Evolutionary conservation across 2,329 filamentous ascomycete genomes (phyloP), one percentile per base, ranked within the genome.

Genomic region (Ceratocystiopsis minuta): DNA sequence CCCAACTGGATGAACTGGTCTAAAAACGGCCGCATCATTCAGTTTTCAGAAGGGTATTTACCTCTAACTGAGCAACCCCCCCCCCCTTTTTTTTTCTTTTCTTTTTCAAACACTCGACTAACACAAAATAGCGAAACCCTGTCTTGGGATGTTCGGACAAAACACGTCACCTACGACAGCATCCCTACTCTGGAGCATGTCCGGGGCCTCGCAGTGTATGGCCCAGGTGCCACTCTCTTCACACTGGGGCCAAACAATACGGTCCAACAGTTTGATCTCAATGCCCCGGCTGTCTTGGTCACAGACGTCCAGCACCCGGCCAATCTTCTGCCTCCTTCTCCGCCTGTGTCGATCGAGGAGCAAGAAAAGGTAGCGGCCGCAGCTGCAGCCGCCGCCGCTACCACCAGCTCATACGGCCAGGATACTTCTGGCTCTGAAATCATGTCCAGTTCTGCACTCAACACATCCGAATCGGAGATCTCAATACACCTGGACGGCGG

Each of bases 1-100:
- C 80, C 83, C 34, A 94, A 93, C 56, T 98, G 90, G 90, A 87
- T 95, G 67, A 81, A 78, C 16, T 98, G 90, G 90, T 96, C 90
- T 0, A 96, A 95, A 62, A 96, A 94, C 63, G 90, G 90, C 34
- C 80, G 87, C 50, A 86, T 98, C 49, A 77, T 98, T 48, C 90
- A 98, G 60, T 87, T 78, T 59, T 81, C 83, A 6, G 85, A 95
- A 60, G 77, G 79, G 87, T 94, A 67, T 64, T 83, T 74, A 28
- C 13, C 15, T 13, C 11, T 6, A 20, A 20, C 20, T 20, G 20
- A 20, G 20, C 20, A 20, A 28, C 18, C n/a, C n/a, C 11, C 17
- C n/a, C n/a, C n/a, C n/a, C n/a, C n/a, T n/a, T n/a, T n/a, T n/a
- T n/a, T n/a, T n/a, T n/a, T 15, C n/a, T 11, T 28, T 33, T 14